These are phyloP conservation scores for Volvox carteri DNA, from an alignment of 163 green algal species.

Conservation along the genomic window DNA sequence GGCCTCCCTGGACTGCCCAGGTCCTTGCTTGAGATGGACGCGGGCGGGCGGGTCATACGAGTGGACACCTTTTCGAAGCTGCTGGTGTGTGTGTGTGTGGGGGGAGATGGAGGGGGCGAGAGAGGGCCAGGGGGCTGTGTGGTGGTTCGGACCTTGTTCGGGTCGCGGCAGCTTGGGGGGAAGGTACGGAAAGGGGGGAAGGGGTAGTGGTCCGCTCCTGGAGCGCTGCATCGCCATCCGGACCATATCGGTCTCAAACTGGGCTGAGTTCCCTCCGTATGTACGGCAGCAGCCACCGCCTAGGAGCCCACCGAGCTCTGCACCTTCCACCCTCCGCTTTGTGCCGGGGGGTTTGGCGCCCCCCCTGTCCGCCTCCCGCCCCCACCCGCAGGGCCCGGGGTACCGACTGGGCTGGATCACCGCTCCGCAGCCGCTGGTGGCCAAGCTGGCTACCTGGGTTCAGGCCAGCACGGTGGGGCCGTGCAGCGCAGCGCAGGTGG, in stretches of 20 bases:
- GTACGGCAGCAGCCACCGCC: too few species aligned
- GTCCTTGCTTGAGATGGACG: slow-evolving; percentile 81
- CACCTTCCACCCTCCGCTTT: neutral
- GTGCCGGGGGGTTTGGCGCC: neutral
- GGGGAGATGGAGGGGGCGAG: neutral
- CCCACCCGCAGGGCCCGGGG: slow-evolving; percentile 60
- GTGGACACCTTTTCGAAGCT: slow-evolving; percentile 90
- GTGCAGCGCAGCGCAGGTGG: slow-evolving; percentile 60
- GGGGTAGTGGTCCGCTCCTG: too few species aligned
- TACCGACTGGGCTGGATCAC: slow-evolving; percentile 84
- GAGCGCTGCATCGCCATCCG: too few species aligned
- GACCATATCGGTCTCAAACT: too few species aligned
- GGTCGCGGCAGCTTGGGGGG: neutral
- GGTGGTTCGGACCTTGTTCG: too few species aligned
- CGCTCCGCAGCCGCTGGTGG: slow-evolving; percentile 63
- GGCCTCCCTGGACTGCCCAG: slow-evolving; percentile 63
- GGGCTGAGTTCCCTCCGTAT: too few species aligned
- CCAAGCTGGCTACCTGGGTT: slow-evolving; percentile 71
- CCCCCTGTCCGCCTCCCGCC: neutral
- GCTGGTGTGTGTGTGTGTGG: slow-evolving; percentile 56
- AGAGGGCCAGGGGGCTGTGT: too few species aligned
- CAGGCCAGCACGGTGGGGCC: slow-evolving; percentile 74
- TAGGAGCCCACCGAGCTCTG: too few species aligned
- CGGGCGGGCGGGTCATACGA: slow-evolving; percentile 75
- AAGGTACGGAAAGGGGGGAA: neutral